Conservation (phyloP, 192 early-diverging fungal genomes). For the Backusella liffmaniae region DNA sequence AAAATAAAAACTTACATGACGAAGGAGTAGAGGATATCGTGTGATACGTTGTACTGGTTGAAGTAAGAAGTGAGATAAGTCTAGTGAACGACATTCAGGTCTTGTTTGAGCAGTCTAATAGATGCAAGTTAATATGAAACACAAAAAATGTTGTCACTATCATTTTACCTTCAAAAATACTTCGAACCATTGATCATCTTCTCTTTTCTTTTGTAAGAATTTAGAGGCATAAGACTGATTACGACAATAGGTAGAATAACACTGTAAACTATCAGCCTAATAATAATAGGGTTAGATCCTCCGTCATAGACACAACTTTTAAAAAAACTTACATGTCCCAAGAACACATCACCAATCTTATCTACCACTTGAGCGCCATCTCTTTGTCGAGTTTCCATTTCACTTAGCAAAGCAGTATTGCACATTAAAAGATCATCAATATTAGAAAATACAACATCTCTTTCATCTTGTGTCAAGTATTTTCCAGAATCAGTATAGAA, state of each 20-base stretch:
- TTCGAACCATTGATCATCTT: slow-evolving; percentile 49
- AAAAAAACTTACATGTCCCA: slow-evolving; percentile 45
- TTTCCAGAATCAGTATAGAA: slow-evolving; percentile 62
- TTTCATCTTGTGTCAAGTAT: slow-evolving; percentile 56
- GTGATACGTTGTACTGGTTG: slow-evolving; percentile 94
- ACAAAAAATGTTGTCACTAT: neutral
- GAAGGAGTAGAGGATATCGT: slow-evolving; percentile 86
- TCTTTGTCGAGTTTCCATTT: slow-evolving; percentile 59
- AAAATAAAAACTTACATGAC: slow-evolving; percentile 49
- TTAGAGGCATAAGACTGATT: slow-evolving; percentile 64
- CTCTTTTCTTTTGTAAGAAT: slow-evolving; percentile 54
- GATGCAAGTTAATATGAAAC: neutral
- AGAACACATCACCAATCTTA: slow-evolving; percentile 76
- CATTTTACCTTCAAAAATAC: slow-evolving; percentile 63
- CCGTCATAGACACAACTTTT: neutral
- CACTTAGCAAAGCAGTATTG: slow-evolving; percentile 66
- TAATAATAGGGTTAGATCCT: neutral
- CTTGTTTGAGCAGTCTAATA: slow-evolving; percentile 53
- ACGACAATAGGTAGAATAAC: slow-evolving; percentile 65
- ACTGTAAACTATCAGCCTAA: slow-evolving; percentile 54
- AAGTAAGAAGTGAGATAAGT: slow-evolving; percentile 78
- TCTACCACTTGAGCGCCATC: slow-evolving; percentile 52
- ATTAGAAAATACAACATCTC: slow-evolving; percentile 79
- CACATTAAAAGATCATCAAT: slow-evolving; percentile 68
- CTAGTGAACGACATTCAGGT: slow-evolving; percentile 66